Conservation (phyloP, 1,284 basidiomycete genomes). For the Coniferiporia sulphurascens region DNA sequence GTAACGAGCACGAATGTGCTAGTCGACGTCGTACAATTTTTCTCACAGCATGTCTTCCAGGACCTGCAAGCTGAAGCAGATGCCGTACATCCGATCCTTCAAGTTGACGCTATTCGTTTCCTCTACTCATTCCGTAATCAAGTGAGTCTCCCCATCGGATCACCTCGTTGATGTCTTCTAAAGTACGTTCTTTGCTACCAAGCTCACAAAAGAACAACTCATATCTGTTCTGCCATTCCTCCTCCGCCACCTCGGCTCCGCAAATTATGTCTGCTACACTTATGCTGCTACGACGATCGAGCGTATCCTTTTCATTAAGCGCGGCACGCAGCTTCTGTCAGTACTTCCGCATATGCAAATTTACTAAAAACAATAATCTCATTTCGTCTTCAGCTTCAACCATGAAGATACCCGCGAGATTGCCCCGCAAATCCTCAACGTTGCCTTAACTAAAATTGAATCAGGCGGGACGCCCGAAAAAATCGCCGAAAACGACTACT, state of each 20-base stretch:
- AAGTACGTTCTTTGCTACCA: background rate
- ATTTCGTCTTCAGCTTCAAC: conserved; percentile 56
- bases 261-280: conserved; percentile 84
- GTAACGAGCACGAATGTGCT: conserved; percentile 91
- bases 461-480: conserved; percentile 84
- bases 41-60: conserved; percentile 85
- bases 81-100: conserved; percentile 82
- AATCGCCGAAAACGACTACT: conserved; percentile 95
- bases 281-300: conserved; percentile 91
- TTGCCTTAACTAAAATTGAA: conserved; percentile 80
- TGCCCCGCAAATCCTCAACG: conserved; percentile 72
- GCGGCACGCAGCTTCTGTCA: conserved; percentile 63
- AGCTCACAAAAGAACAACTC: conserved; percentile 94
- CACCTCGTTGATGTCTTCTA: background rate
- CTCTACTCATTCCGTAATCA: conserved; percentile 94
- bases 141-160: conserved; percentile 35
- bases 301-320: conserved; percentile 84
- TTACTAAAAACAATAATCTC: conserved; percentile 5
- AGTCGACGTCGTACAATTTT: conserved; percentile 94
- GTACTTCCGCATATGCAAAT: conserved; percentile 26
- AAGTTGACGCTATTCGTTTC: conserved; percentile 95
- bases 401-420: conserved; percentile 84
- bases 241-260: conserved; percentile 76
- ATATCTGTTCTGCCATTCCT: conserved; percentile 87
- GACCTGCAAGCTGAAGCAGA: conserved; percentile 77